Base-by-base conservation (phyloP, 2,329 filamentous ascomycete species). In the Corynespora cassiicola region DNA sequence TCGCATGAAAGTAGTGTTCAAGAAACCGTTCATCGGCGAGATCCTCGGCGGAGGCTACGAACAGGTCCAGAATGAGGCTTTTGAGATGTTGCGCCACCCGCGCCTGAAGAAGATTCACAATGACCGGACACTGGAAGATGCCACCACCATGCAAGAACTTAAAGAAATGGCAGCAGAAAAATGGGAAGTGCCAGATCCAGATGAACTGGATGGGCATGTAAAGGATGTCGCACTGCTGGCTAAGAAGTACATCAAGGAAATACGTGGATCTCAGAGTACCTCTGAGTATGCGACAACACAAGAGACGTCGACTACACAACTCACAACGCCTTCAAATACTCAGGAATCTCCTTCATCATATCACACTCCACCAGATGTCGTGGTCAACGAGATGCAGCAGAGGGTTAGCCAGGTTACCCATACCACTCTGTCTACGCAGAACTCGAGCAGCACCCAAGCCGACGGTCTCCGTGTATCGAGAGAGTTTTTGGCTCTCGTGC, bases 1-100 rank as follows among this genome's bases (percentile, higher is more conserved):
- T 10, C 56, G 55, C 14, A 71, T 74, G 53, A 72, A 75, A 0
- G 68, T 75, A 2, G 66, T 85, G 1, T 95, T 95, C 63, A 78
- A 76, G 6, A 73, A 76, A 0, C 90, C 90, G 0, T 79, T 89
- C 14, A 82, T 96, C 0, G 87, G 90, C 39, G 91, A 95, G 52
- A 73, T 95, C 42, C 76, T 87, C 16, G 91, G 89, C 36, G 88
- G 88, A 46, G 85, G 86, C 1, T 96, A 90, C 52, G 86, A 90
- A 43, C 88, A 85, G 56, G 77, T 80, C 3, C 78, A 81, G 4
- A 85, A 86, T 55, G 83, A 81, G 10, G 76, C 77, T 1, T 90
- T 87, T 56, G 90, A 82, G 73, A 85, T 84, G 42, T 79, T 90
- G 35, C 79, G 90, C 1, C 95, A 95, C 56, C 87, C 90, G 1